A percentile compares a stretch with the other conserved stretches of the same genome.
phyloP scores from a whole-genome alignment of 805 yeast species.

The Pichia deserticola region DNA sequence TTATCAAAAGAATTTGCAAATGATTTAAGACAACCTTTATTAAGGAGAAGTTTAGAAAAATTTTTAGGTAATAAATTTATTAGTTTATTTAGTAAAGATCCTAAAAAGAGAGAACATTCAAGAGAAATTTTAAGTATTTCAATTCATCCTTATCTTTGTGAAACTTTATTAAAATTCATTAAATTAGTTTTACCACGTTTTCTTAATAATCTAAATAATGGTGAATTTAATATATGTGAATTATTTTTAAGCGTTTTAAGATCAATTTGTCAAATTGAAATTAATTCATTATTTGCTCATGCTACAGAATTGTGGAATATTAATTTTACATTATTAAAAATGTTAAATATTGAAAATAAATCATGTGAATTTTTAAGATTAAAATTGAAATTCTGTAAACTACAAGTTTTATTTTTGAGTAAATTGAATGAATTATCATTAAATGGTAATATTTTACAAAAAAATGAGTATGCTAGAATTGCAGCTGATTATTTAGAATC shows the following conservation, averaged over 20 bases:
- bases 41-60: conserved; percentile 20
- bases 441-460: conserved; percentile 24
- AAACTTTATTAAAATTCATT: conserved; percentile 17
- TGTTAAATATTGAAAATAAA: conserved; percentile 19
- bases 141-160: conserved; percentile 39
- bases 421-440: conserved; percentile 23
- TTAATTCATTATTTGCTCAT: conserved; percentile 20
- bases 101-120: conserved; percentile 53
- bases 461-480: conserved; percentile 27
- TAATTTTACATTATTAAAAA: conserved; percentile 17
- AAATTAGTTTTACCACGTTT: conserved; percentile 18
- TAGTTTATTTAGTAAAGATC: conserved; percentile 19
- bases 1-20: conserved; percentile 26
- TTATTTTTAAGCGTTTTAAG: conserved; percentile 23
- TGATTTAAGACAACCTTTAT: conserved; percentile 22
- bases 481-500: conserved; percentile 29
- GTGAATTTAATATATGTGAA: conserved; percentile 24
- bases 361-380: conserved; percentile 20
- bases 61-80: conserved; percentile 21
- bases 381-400: conserved; percentile 26
- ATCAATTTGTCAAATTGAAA: conserved; percentile 21
- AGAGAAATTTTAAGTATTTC: conserved; percentile 54
- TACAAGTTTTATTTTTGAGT: conserved; percentile 23
- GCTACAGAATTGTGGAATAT: conserved; percentile 23
- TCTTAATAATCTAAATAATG: conserved; percentile 16